These are phyloP conservation scores for Aspergillus mulundensis DNA, from an alignment of 495 filamentous ascomycete genomes.

Conservation along the genomic window DNA sequence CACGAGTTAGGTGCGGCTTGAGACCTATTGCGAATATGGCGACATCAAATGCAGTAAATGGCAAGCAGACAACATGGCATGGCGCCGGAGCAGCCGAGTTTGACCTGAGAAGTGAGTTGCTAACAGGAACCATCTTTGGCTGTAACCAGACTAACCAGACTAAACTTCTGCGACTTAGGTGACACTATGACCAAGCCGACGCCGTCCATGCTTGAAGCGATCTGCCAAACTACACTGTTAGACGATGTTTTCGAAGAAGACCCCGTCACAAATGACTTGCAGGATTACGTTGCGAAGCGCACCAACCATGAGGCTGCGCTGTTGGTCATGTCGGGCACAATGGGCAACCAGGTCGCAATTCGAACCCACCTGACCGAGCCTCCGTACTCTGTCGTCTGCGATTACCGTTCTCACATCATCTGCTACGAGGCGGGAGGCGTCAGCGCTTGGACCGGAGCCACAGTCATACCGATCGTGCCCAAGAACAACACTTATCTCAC, in stretches of 20 bases:
- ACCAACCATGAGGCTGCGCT: conserved; percentile 65
- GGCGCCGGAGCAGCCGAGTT: conserved; percentile 60
- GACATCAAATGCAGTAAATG: conserved; percentile 17
- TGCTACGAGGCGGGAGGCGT: conserved; percentile 50
- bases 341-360: conserved; percentile 60
- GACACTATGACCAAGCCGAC: conserved; percentile 90
- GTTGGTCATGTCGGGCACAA: conserved; percentile 83
- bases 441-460: conserved; percentile 43
- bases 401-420: conserved; percentile 46
- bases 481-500: conserved; percentile 71
- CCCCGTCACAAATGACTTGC: conserved; percentile 69
- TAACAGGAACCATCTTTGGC: background rate
- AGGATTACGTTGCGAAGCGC: conserved; percentile 63
- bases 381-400: conserved; percentile 48
- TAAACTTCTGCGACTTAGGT: conserved; percentile 19
- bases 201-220: conserved; percentile 67
- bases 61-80: conserved; percentile 49
- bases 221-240: conserved; percentile 53
- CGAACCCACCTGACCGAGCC: conserved; percentile 46
- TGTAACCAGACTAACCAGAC: background rate
- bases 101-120: conserved; percentile 50
- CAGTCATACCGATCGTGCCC: conserved; percentile 35
- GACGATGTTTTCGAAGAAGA: conserved; percentile 89
- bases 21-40: conserved; percentile 27
- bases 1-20: conserved; percentile 3